A percentile compares a stretch with the other conserved stretches of the same genome.
Conservation (phyloP, 371 early-diverging fungal species). For the Enteropsectra breve region DNA sequence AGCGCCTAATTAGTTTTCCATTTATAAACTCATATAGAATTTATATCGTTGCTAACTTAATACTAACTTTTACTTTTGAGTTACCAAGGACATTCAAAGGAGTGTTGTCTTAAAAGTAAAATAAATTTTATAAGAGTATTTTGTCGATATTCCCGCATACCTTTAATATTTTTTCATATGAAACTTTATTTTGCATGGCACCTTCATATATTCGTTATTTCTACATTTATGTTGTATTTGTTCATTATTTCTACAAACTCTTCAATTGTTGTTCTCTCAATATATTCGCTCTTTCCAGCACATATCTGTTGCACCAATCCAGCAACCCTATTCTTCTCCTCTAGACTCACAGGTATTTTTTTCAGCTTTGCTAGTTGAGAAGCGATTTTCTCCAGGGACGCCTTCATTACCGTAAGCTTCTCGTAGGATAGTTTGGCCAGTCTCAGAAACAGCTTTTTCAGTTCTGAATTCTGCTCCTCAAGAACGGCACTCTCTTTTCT, state of each 20-base stretch:
- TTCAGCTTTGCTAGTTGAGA: neutral
- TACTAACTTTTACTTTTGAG: too few relatives aligned
- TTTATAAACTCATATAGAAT: neutral
- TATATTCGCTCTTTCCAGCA: neutral
- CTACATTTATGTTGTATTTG: slow-evolving; percentile 1
- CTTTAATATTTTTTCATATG: neutral
- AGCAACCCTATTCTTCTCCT: neutral
- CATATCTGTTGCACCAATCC: neutral
- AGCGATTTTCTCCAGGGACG: neutral
- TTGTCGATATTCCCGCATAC: neutral
- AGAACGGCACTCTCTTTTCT: too few relatives aligned
- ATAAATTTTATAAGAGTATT: neutral
- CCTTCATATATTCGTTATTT: neutral
- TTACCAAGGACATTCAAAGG: too few relatives aligned
- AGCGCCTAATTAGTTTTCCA: slow-evolving; percentile 1
- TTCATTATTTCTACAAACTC: neutral
- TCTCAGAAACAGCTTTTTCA: too few relatives aligned
- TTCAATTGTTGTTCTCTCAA: neutral
- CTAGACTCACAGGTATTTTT: neutral
- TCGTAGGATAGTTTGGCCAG: too few relatives aligned
- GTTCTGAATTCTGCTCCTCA: too few relatives aligned
- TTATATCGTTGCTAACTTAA: slow-evolving; percentile 1
- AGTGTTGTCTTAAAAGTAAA: too few relatives aligned
- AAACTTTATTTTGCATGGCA: neutral
- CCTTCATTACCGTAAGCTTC: too few relatives aligned